These are phyloP conservation scores for Crithidia brevicula DNA, from an alignment of 208 protist genomes.

Conservation along the genomic window DNA sequence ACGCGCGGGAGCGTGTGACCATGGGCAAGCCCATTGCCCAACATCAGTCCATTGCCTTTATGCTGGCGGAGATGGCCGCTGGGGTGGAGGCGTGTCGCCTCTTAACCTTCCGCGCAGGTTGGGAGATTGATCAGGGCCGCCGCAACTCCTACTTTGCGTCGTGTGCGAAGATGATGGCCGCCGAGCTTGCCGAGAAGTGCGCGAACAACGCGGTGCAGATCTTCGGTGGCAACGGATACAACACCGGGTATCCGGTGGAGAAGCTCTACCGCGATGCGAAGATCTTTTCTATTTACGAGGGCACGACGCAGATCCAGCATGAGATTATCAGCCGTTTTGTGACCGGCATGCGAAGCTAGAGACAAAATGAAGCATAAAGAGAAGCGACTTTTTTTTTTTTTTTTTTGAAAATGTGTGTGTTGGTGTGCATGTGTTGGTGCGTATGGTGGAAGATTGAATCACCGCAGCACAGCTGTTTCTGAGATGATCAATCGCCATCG, in stretches of 20 bases:
- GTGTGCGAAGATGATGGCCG: constrained; percentile 82
- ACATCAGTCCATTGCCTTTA: constrained; percentile 87
- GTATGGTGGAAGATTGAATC: too few relatives aligned
- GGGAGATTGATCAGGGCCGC: constrained; percentile 82
- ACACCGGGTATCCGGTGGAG: constrained; percentile 94
- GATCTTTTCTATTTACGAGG: constrained; percentile 95
- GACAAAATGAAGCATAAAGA: neutral
- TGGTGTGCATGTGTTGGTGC: too few relatives aligned
- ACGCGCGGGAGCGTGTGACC: constrained; percentile 80
- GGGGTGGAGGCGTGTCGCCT: constrained; percentile 85
- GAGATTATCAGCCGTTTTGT: constrained; percentile 78
- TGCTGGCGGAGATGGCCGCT: constrained; percentile 92
- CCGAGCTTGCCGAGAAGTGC: constrained; percentile 76
- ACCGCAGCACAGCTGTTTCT: neutral
- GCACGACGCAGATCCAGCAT: constrained; percentile 92
- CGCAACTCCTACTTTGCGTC: constrained; percentile 91
- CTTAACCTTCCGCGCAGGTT: constrained; percentile 70
- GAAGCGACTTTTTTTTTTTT: neutral
- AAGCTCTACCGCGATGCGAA: constrained; percentile 94
- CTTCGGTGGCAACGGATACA: constrained; percentile 94
- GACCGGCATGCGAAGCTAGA: constrained; percentile 53
- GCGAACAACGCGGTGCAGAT: constrained; percentile 87
- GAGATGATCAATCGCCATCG: neutral
- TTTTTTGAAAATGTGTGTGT: constrained; percentile 14
- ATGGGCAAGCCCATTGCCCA: constrained; percentile 86